A percentile compares a stretch with the other conserved stretches of the same genome.
Conservation (phyloP, 2,329 filamentous ascomycete species). For the Neofusicoccum umdonicola region DNA sequence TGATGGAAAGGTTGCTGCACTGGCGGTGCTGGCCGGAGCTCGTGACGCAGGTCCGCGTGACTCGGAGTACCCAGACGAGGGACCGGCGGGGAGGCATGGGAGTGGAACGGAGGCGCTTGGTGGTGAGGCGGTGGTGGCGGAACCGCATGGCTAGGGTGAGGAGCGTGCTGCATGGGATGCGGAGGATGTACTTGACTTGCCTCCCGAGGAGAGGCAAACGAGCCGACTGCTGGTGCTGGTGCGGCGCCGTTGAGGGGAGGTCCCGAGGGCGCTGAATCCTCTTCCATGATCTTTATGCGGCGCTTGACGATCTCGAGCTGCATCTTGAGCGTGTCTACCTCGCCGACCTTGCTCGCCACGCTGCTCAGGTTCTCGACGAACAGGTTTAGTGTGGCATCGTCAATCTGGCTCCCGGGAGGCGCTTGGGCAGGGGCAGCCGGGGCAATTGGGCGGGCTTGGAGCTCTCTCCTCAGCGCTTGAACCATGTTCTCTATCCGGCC, state of each 20-base stretch:
- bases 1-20: neutral
- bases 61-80: constrained; percentile 2
- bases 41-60: constrained; percentile 2
- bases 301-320: constrained; percentile 50
- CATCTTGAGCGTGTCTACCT: constrained; percentile 48
- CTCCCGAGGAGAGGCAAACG: neutral
- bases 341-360: constrained; percentile 44
- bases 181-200: neutral
- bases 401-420: constrained; percentile 19
- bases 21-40: constrained; percentile 3
- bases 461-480: constrained; percentile 37
- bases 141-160: neutral
- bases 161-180: constrained; percentile 13
- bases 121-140: neutral
- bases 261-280: constrained; percentile 19
- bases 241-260: neutral
- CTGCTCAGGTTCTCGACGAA: constrained; percentile 42
- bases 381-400: constrained; percentile 44
- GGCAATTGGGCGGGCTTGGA: constrained; percentile 23
- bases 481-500: constrained; percentile 36
- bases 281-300: constrained; percentile 41
- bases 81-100: neutral
- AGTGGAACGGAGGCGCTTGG: neutral
- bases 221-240: neutral
- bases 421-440: constrained; percentile 8